Conservation (phyloP, 371 early-diverging fungal genomes). For the Rhizopus sp. region DNA sequence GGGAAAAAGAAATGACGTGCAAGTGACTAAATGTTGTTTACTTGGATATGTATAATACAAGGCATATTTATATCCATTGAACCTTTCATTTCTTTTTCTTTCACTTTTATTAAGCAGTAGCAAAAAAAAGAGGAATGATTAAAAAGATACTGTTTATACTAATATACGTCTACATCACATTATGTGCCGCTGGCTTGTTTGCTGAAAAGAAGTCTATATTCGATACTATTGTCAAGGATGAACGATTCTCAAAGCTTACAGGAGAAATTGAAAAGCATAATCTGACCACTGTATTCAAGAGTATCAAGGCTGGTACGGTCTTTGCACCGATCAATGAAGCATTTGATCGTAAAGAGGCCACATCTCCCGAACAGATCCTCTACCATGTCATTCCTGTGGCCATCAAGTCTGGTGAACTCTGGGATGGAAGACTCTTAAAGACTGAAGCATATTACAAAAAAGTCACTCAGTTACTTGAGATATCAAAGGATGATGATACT, state of each 20-base stretch:
- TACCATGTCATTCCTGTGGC: slow-evolving; percentile 51
- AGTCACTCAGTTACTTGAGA: slow-evolving; percentile 37
- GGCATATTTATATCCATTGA: no score
- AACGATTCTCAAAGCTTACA: slow-evolving; percentile 44
- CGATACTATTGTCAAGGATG: slow-evolving; percentile 48
- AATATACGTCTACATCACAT: no score
- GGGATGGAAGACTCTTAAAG: slow-evolving; percentile 48
- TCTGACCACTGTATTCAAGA: slow-evolving; percentile 39
- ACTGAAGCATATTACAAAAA: slow-evolving; percentile 40
- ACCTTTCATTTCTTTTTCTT: no score
- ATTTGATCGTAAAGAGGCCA: slow-evolving; percentile 26
- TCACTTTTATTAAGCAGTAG: no score
- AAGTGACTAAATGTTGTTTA: no score
- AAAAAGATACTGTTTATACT: no score
- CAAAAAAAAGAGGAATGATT: no score
- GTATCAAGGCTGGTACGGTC: slow-evolving; percentile 46
- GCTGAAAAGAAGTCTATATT: slow-evolving; percentile 35
- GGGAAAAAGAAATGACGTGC: no score
- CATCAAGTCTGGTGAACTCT: slow-evolving; percentile 35
- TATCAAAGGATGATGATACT: neutral
- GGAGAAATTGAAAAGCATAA: slow-evolving; percentile 39
- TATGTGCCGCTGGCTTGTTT: neutral
- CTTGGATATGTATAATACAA: no score
- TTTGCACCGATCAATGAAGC: slow-evolving; percentile 61
- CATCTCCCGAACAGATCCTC: slow-evolving; percentile 40